Base-by-base conservation (phyloP, 768 basidiomycete genomes). In the Daedaleopsis sinensis region DNA sequence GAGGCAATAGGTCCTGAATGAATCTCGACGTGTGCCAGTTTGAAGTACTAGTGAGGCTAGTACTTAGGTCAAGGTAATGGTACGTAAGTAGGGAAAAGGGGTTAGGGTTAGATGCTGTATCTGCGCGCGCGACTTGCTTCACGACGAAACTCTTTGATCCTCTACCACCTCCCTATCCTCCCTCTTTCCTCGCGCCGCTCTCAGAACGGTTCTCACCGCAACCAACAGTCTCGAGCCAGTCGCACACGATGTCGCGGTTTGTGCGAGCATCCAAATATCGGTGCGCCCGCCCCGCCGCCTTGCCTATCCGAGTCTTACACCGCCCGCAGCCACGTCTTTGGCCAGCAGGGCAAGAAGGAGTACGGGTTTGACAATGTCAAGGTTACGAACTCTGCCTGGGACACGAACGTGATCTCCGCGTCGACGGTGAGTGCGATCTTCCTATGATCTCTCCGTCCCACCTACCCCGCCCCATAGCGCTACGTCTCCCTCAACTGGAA, bases 401-500 rank as follows among this genome's bases (percentile, higher is more conserved):
- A 98, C 74, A 98, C 96, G 47, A 96, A 98, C 73, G 77, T 98
- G 63, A 80, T 97, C 65, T 82, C 91, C 62, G 91, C 93, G 12
- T 94, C 93, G 65, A 88, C 82, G 47, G 91, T 94, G 72, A 72
- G 86, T 74, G 19, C 35, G n/a, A 55, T 23, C 23, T 49, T 54
- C 59, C 56, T 55, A 8, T 9, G 1, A 15, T 42, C 44, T 46
- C 13, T 23, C 58, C 62, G 19, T 59, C 19, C 23, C 19, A 27
- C 48, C 63, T 48, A 65, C 36, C n/a, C 36, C 13, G 48, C 58
- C 44, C 8, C 32, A 12, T 57, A 66, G 64, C 65, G 56, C 78
- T 98, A 96, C 76, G 79, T 98, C 70, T 91, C 91, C 59, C 78
- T 98, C 54, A 98, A 98, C 82, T 98, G 94, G 93, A 93, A 93